Base-by-base conservation (phyloP, 129 eudicot genomes). In the Helichrysum umbraculigerum region DNA sequence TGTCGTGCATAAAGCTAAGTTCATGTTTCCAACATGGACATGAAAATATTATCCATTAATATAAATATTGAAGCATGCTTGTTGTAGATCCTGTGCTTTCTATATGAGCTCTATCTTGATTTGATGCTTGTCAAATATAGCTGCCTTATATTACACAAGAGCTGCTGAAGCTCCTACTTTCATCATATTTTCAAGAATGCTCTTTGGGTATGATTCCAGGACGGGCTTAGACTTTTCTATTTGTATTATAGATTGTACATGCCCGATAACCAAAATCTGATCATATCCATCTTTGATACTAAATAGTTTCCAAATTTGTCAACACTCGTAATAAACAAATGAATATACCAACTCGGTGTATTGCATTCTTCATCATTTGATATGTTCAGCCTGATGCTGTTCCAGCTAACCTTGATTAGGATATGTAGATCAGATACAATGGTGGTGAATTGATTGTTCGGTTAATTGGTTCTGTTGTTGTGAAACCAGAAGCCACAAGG, bases 81-180 rank as follows among this genome's bases (percentile, higher is more conserved):
- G 66, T 37, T 76, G 82, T 79, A 78, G 76, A 76, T 72, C 44
- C 8, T 52, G 41, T 68, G 81, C 41, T 77, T 52, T 70, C 76
- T 50, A 37, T 78, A 79, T 52, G 51, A 54, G 71, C 73, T 39
- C 59, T 17, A 70, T 80, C 41, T 60, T 60, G n/a, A 70, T 42
- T 73, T 15, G 25, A 74, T 54, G 76, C 76, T 51, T 51, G 66
- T 83, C 78, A 68, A 20, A 42, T 85, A 78, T 77, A 61, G 44
- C 35, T 82, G 81, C 69, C 68, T 16, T 34, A 17, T 73, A 72
- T 58, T 56, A 57, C 34, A 57, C 35, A 37, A 19, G 15, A 47
- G 71, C 62, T 29, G 54, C 51, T 63, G 34, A 47, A 64, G 70
- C 70, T 25, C 39, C 66, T 66, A 65, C 6, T 17, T 77, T 29